Conservation (phyloP, 306 rosid species). For the Ceratonia siliqua region DNA sequence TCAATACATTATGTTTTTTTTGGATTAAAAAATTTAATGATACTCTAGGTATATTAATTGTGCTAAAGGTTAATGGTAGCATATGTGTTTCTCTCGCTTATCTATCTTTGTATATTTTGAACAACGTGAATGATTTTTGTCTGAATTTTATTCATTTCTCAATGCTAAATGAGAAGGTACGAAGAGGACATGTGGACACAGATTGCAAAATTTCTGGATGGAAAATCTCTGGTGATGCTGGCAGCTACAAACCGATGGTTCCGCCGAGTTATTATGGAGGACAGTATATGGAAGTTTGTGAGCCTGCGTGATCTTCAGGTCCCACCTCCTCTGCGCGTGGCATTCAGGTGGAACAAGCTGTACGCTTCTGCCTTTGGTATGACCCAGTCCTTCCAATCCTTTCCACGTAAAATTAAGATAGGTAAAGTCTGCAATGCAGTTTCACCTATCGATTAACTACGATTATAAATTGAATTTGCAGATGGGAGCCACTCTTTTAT, state of each 20-base stretch:
- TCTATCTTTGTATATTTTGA: background rate
- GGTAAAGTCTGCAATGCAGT: background rate
- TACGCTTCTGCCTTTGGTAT: conserved; percentile 80
- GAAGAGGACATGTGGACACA: conserved; percentile 93
- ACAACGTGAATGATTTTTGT: background rate
- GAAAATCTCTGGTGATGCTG: conserved; percentile 79
- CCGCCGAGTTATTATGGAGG: conserved; percentile 67
- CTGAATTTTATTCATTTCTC: conserved; percentile 11
- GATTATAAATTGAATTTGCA: conserved; percentile 43
- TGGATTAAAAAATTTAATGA: conserved; percentile 1
- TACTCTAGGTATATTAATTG: background rate
- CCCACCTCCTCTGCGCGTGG: conserved; percentile 57
- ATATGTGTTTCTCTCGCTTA: background rate
- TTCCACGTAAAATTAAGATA: background rate
- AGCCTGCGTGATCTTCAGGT: conserved; percentile 89
- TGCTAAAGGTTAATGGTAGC: background rate
- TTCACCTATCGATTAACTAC: conserved; percentile 10
- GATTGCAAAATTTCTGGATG: conserved; percentile 82
- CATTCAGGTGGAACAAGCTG: conserved; percentile 71
- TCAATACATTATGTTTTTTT: background rate
- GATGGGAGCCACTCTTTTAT: conserved; percentile 89
- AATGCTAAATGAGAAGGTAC: conserved; percentile 51
- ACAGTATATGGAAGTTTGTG: conserved; percentile 74
- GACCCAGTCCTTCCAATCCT: conserved; percentile 15
- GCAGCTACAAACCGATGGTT: conserved; percentile 84